These are phyloP conservation scores for Hemerocallis citrina DNA, from an alignment of 106 monocot species.

Conservation along the genomic window DNA sequence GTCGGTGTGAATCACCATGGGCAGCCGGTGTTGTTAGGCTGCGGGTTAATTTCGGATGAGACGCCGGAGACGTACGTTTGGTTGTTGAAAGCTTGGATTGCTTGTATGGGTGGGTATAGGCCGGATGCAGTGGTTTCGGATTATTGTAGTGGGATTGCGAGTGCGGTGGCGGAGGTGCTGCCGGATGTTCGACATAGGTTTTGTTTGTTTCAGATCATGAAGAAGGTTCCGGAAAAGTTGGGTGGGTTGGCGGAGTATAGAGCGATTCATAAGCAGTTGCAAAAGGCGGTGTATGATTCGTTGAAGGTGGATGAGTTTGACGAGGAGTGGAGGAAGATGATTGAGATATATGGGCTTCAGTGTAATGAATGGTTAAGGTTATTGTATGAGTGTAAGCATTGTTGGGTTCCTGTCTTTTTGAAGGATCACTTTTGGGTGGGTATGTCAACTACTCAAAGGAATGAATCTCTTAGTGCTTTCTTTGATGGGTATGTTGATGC, in stretches of 20 bases:
- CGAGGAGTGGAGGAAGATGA: slow-evolving; percentile 16
- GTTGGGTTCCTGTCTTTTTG: slow-evolving; percentile 40
- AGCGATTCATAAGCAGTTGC: slow-evolving; percentile 13
- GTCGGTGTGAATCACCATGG: slow-evolving; percentile 37
- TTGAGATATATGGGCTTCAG: slow-evolving; percentile 11
- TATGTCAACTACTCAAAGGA: slow-evolving; percentile 23
- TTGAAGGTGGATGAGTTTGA: slow-evolving; percentile 18
- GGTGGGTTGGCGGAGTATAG: slow-evolving; percentile 10
- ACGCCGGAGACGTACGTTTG: slow-evolving; percentile 17
- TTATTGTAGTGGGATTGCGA: slow-evolving; percentile 14
- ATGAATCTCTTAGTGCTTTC: slow-evolving; percentile 17
- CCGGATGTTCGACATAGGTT: slow-evolving; percentile 15
- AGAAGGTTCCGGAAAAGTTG: slow-evolving; percentile 23
- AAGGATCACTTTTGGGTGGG: slow-evolving; percentile 48
- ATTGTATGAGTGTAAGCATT: slow-evolving; percentile 19
- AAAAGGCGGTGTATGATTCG: slow-evolving; percentile 18
- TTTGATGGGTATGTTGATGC: slow-evolving; percentile 34
- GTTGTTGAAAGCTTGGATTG: slow-evolving; percentile 23
- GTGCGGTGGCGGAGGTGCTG: slow-evolving; percentile 14
- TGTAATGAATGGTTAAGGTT: slow-evolving; percentile 24
- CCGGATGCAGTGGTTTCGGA: slow-evolving; percentile 25
- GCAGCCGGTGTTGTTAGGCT: slow-evolving; percentile 21
- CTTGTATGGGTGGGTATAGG: slow-evolving; percentile 12
- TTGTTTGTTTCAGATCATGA: slow-evolving; percentile 26
- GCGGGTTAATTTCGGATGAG: slow-evolving; percentile 25